Evolutionary conservation across 129 eudicot genomes (phyloP).

Genomic region (Flaveria trinervia): DNA sequence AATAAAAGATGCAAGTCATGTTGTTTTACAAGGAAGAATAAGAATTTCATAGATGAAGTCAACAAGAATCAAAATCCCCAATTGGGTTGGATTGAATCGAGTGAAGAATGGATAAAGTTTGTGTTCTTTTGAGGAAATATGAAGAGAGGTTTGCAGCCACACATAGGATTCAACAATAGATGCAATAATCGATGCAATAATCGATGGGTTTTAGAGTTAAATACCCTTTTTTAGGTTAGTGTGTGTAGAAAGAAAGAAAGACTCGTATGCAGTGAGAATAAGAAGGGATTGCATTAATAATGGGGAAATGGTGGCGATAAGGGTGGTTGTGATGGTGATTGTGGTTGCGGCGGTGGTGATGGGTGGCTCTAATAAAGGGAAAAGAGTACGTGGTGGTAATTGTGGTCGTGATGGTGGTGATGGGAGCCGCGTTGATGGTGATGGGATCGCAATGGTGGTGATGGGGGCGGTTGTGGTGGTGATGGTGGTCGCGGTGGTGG

Average conservation of each 20-base stretch:
- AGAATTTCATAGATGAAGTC: not conserved
- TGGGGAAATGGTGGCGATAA: constrained; percentile 32
- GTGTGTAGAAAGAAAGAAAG: not conserved
- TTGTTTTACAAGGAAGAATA: constrained; percentile 8
- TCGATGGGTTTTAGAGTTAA: too few relatives aligned
- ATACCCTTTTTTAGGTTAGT: too few relatives aligned
- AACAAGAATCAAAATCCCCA: too few relatives aligned
- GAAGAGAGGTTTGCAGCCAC: constrained; percentile 63
- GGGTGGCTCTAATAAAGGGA: too few relatives aligned
- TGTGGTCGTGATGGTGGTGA: too few relatives aligned
- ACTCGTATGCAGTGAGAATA: not conserved
- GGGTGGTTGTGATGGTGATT: too few relatives aligned
- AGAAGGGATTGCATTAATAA: constrained; percentile 24
- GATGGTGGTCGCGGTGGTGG: too few relatives aligned
- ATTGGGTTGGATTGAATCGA: constrained; percentile 27
- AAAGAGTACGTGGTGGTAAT: too few relatives aligned
- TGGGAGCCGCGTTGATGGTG: too few relatives aligned
- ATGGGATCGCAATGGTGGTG: too few relatives aligned
- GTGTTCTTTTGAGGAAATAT: constrained; percentile 30
- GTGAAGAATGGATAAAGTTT: constrained; percentile 26
- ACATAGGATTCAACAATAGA: constrained; percentile 50
- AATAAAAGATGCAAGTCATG: constrained; percentile 10
- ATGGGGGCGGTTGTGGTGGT: too few relatives aligned
- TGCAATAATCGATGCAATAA: constrained; percentile 45
- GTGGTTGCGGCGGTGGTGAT: constrained; percentile 28